Conservation (phyloP, 1,284 basidiomycete species). For the Moesziomyces aphidis region DNA sequence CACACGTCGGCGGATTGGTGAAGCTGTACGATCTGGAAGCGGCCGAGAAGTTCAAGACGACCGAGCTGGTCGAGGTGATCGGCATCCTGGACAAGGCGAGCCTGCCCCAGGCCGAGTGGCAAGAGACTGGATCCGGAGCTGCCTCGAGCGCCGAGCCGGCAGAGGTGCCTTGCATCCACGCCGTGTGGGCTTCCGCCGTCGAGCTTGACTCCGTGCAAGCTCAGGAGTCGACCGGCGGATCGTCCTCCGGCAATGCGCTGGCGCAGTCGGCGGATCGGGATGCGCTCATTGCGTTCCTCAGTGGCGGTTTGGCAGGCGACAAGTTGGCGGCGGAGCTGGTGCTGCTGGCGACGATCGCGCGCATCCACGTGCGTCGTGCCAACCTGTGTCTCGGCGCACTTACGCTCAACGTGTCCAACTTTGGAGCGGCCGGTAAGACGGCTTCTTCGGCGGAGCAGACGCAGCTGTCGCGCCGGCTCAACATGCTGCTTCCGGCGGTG, state of each 20-base stretch:
- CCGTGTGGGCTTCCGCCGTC: slow-evolving; percentile 35
- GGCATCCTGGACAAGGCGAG: slow-evolving; percentile 55
- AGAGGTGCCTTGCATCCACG: slow-evolving; percentile 55
- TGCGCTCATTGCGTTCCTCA: slow-evolving; percentile 49
- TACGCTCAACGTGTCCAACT: slow-evolving; percentile 72
- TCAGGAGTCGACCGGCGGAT: background rate
- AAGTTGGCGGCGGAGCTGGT: slow-evolving; percentile 79
- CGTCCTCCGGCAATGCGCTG: slow-evolving; percentile 12
- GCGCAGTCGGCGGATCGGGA: slow-evolving; percentile 14
- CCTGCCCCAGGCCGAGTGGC: slow-evolving; percentile 48
- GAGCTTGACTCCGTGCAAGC: slow-evolving; percentile 22
- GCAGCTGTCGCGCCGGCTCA: slow-evolving; percentile 72
- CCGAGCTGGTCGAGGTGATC: slow-evolving; percentile 61
- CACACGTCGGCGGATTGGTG: slow-evolving; percentile 38
- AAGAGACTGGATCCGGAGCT: slow-evolving; percentile 30
- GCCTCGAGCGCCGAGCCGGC: slow-evolving; percentile 12
- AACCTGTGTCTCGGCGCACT: slow-evolving; percentile 77
- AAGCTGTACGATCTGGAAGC: slow-evolving; percentile 59
- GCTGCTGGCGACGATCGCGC: slow-evolving; percentile 75
- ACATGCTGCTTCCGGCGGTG: slow-evolving; percentile 72
- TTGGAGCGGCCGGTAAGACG: slow-evolving; percentile 57
- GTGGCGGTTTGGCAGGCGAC: slow-evolving; percentile 49
- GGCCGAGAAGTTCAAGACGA: slow-evolving; percentile 58
- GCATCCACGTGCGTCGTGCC: slow-evolving; percentile 78
- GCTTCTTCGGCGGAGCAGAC: slow-evolving; percentile 73